These are phyloP conservation scores for Aplosporella prunicola DNA, from an alignment of 2,329 filamentous ascomycete genomes.

Conservation along the genomic window DNA sequence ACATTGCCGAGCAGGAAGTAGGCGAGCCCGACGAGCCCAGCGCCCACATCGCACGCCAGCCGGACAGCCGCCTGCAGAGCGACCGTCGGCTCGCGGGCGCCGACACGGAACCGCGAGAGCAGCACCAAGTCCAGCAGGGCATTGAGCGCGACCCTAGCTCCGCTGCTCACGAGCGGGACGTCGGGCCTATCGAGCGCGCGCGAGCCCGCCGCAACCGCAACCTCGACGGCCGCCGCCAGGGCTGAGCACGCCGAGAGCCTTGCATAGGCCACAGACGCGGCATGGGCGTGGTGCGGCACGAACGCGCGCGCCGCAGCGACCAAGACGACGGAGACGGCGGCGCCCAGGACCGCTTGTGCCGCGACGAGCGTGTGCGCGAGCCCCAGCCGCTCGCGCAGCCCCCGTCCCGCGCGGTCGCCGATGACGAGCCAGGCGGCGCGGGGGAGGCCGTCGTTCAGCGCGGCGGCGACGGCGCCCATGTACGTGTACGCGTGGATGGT, in stretches of 20 bases:
- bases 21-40: constrained; percentile 45
- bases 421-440: constrained; percentile 60
- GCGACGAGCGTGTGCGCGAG: constrained; percentile 52
- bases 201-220: constrained; percentile 51
- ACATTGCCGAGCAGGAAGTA: constrained; percentile 42
- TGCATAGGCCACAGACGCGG: constrained; percentile 52
- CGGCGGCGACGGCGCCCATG: constrained; percentile 56
- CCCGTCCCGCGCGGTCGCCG: constrained; percentile 51
- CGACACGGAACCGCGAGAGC: constrained; percentile 56
- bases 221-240: constrained; percentile 53
- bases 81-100: constrained; percentile 44
- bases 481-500: constrained; percentile 62
- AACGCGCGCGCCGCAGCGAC: constrained; percentile 47
- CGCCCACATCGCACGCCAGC: constrained; percentile 49
- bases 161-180: constrained; percentile 57
- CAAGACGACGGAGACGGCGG: constrained; percentile 53
- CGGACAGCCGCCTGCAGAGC: constrained; percentile 57
- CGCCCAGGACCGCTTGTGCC: constrained; percentile 46
- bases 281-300: constrained; percentile 50
- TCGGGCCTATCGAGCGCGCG: constrained; percentile 60
- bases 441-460: constrained; percentile 64
- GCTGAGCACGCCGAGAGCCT: constrained; percentile 55
- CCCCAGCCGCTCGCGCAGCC: constrained; percentile 41
- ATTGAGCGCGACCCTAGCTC: constrained; percentile 54
- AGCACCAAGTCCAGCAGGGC: constrained; percentile 58